phyloP scores from a whole-genome alignment of 2,329 filamentous ascomycete genomes.

The Epichloe uncinata region DNA sequence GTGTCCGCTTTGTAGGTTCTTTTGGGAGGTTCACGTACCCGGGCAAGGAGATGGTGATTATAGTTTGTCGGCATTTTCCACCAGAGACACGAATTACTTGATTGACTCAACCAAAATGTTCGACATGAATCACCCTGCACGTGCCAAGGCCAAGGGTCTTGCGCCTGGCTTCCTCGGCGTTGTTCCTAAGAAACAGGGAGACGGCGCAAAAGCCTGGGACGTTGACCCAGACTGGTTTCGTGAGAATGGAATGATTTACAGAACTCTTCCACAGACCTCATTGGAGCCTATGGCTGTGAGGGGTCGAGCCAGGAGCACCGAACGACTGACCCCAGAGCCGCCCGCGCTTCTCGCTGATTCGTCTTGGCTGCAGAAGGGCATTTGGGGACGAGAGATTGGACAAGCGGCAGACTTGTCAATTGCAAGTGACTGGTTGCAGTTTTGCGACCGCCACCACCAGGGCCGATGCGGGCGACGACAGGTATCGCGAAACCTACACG shows the following conservation, averaged over 20 bases:
- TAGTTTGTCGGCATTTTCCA: constrained; percentile 21
- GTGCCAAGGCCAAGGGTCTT: constrained; percentile 15
- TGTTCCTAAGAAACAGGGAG: constrained; percentile 19
- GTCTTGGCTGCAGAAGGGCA: constrained; percentile 17
- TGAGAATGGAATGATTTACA: constrained; percentile 19
- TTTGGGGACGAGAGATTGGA: constrained; percentile 22
- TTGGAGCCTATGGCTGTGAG: constrained; percentile 10
- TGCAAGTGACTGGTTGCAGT: constrained; percentile 20
- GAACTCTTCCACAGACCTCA: constrained; percentile 15
- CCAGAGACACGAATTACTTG: constrained; percentile 21
- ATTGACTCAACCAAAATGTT: constrained; percentile 19
- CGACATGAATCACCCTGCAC: constrained; percentile 18
- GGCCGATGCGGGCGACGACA: constrained; percentile 19
- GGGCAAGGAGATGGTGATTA: constrained; percentile 18
- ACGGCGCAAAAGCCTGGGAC: constrained; percentile 16
- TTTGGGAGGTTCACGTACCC: constrained; percentile 19
- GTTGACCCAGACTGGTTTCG: constrained; percentile 21
- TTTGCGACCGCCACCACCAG: constrained; percentile 21
- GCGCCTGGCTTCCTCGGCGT: constrained; percentile 20
- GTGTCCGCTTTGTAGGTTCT: constrained; percentile 23
- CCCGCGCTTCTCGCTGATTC: constrained; percentile 5
- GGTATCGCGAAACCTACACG: constrained; percentile 13
- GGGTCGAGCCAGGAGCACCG: constrained; percentile 8
- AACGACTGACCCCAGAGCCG: constrained; percentile 3
- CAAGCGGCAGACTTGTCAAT: constrained; percentile 17